These are phyloP conservation scores for Penicillium sp. DNA, from an alignment of 2,329 filamentous ascomycete genomes.

Conservation along the genomic window DNA sequence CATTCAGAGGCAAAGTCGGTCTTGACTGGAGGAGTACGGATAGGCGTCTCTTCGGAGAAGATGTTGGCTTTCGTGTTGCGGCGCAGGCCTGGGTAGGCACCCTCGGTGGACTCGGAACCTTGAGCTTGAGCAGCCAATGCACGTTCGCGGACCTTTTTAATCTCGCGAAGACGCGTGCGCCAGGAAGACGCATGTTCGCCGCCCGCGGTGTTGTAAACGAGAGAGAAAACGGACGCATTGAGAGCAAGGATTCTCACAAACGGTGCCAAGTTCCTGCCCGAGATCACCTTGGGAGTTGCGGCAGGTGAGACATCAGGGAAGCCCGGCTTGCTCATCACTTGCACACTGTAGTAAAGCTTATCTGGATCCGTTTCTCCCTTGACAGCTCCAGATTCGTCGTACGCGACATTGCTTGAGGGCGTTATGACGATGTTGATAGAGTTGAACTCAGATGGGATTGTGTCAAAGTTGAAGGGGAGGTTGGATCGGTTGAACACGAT, in stretches of 20 bases:
- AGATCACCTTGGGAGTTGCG: slow-evolving; percentile 82
- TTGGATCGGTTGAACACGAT: slow-evolving; percentile 98
- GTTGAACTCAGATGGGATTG: slow-evolving; percentile 91
- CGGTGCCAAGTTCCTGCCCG: slow-evolving; percentile 70
- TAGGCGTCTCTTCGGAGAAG: slow-evolving; percentile 33
- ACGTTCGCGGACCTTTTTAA: slow-evolving; percentile 70
- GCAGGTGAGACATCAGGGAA: slow-evolving; percentile 91
- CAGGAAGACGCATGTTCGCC: slow-evolving; percentile 84
- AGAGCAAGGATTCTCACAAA: slow-evolving; percentile 86
- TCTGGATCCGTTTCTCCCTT: slow-evolving; percentile 31
- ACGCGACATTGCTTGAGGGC: slow-evolving; percentile 55
- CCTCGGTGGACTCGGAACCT: slow-evolving; percentile 27
- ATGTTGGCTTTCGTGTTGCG: slow-evolving; percentile 38
- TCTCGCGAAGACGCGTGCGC: slow-evolving; percentile 79
- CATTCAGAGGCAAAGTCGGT: slow-evolving; percentile 36
- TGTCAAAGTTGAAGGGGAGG: slow-evolving; percentile 80
- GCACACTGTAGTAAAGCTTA: slow-evolving; percentile 73
- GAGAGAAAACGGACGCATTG: slow-evolving; percentile 87
- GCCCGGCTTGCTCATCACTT: slow-evolving; percentile 78
- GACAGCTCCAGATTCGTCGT: slow-evolving; percentile 34
- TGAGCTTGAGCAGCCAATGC: slow-evolving; percentile 30
- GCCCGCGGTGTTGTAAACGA: slow-evolving; percentile 72
- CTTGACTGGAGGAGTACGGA: slow-evolving; percentile 29
- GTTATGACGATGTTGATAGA: slow-evolving; percentile 96
- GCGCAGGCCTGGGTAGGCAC: slow-evolving; percentile 31